These are phyloP conservation scores for Vinca major DNA, from an alignment of 305 asterid genomes.

Conservation along the genomic window DNA sequence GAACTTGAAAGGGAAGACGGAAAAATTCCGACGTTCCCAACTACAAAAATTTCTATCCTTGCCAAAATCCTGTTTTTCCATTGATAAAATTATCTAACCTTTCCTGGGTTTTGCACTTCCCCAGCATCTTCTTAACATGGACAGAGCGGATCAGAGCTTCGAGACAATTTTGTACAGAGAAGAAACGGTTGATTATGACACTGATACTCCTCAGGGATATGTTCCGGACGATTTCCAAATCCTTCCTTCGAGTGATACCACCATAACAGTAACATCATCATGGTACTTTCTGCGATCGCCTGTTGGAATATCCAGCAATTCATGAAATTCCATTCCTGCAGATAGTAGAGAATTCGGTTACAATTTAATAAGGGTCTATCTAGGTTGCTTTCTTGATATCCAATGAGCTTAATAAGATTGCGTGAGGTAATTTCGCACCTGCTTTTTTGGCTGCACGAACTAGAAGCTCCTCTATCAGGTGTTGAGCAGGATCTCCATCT, in stretches of 20 bases:
- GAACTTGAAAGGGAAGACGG: conserved; percentile 16
- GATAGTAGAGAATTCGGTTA: conserved; percentile 9
- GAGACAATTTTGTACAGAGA: conserved; percentile 8
- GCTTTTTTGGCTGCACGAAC: conserved; percentile 97
- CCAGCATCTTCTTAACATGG: neutral
- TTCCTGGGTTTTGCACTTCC: no score
- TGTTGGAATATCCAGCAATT: conserved; percentile 89
- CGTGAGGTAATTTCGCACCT: conserved; percentile 36
- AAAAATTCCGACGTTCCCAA: conserved; percentile 30
- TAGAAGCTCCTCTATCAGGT: conserved; percentile 86
- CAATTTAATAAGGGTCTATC: neutral
- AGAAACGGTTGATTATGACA: neutral
- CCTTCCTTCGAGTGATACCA: conserved; percentile 90
- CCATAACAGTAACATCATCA: conserved; percentile 96
- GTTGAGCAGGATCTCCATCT: conserved; percentile 98
- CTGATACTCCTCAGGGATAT: conserved; percentile 39
- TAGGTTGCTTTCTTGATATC: neutral
- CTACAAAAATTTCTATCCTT: conserved; percentile 62
- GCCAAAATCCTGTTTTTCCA: conserved; percentile 22
- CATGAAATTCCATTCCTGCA: conserved; percentile 94
- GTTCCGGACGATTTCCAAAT: conserved; percentile 97
- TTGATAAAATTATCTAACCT: conserved; percentile 6
- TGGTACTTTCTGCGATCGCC: conserved; percentile 97
- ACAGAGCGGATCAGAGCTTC: no score
- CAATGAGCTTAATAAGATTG: conserved; percentile 2